Evolutionary conservation across 177 flowering plant species (phyloP).

Genomic region (Vitis hybrid): DNA sequence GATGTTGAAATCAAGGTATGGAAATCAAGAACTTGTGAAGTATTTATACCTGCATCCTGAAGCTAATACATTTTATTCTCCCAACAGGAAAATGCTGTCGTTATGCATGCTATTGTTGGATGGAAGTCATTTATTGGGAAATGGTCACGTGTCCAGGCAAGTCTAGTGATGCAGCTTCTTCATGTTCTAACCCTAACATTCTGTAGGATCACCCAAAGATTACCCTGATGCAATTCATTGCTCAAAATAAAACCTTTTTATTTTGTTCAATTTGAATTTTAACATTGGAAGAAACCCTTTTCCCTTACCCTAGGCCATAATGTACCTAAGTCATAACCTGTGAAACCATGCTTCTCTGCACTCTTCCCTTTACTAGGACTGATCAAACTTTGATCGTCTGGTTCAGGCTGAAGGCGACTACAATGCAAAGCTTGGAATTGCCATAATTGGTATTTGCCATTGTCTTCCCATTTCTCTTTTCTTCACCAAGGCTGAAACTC

Average conservation of each 20-base stretch:
- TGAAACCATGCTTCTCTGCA: neutral
- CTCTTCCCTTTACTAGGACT: neutral
- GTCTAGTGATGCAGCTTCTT: constrained; percentile 7
- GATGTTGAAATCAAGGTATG: constrained; percentile 92
- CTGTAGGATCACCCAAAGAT: neutral
- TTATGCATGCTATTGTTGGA: constrained; percentile 82
- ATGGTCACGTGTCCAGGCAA: constrained; percentile 97
- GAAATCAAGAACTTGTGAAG: neutral
- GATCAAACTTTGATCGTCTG: constrained; percentile 3
- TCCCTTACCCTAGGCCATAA: too few species aligned
- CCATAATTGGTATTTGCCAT: constrained; percentile 71
- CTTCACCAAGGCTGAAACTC: neutral
- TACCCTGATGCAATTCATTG: neutral
- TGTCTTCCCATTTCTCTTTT: neutral
- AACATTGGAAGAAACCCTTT: too few species aligned
- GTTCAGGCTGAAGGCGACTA: constrained; percentile 80
- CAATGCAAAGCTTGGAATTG: constrained; percentile 85
- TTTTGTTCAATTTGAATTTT: neutral
- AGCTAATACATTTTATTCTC: neutral
- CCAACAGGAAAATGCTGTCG: constrained; percentile 87
- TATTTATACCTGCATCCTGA: neutral
- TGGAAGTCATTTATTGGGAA: constrained; percentile 95
- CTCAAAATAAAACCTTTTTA: neutral
- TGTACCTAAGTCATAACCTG: too few species aligned
- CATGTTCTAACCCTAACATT: neutral